phyloP scores from a whole-genome alignment of 805 yeast species.

The Saccharomyces mikatae region DNA sequence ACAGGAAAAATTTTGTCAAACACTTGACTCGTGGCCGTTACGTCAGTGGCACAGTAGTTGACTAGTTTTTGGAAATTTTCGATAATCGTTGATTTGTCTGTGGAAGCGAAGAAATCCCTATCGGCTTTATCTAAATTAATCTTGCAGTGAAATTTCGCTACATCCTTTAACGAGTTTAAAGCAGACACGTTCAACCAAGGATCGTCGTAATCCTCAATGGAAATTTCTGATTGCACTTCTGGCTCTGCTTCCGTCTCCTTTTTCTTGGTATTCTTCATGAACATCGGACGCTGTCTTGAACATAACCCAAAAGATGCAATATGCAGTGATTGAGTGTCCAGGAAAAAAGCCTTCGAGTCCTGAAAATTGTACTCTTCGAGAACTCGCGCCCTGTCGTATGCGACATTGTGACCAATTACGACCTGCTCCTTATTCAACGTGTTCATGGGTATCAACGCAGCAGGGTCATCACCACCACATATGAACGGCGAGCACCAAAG shows the following conservation, averaged over 20 bases:
- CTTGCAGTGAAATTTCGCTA: slow-evolving; percentile 70
- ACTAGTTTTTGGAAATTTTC: slow-evolving; percentile 54
- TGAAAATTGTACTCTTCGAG: slow-evolving; percentile 70
- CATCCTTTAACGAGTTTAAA: slow-evolving; percentile 71
- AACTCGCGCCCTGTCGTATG: slow-evolving; percentile 84
- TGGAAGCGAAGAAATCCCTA: slow-evolving; percentile 55
- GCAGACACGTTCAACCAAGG: slow-evolving; percentile 83
- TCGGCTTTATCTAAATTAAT: slow-evolving; percentile 55
- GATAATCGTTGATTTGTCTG: slow-evolving; percentile 45
- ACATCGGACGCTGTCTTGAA: slow-evolving; percentile 77
- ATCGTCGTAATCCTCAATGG: slow-evolving; percentile 39
- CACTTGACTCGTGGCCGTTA: slow-evolving; percentile 62
- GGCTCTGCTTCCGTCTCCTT: slow-evolving; percentile 12
- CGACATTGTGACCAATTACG: slow-evolving; percentile 82
- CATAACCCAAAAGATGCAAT: slow-evolving; percentile 88
- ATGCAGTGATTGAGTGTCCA: slow-evolving; percentile 92
- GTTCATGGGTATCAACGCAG: slow-evolving; percentile 61
- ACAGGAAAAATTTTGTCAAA: slow-evolving; percentile 61
- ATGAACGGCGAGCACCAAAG: slow-evolving; percentile 89
- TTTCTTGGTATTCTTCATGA: slow-evolving; percentile 49
- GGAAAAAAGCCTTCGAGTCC: slow-evolving; percentile 62
- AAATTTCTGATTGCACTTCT: slow-evolving; percentile 12
- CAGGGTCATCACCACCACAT: slow-evolving; percentile 38
- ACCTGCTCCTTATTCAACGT: slow-evolving; percentile 42
- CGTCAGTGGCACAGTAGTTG: slow-evolving; percentile 82